These are phyloP conservation scores for Trichocomaceae sp. DNA, from an alignment of 2,329 filamentous ascomycete species.

Conservation along the genomic window DNA sequence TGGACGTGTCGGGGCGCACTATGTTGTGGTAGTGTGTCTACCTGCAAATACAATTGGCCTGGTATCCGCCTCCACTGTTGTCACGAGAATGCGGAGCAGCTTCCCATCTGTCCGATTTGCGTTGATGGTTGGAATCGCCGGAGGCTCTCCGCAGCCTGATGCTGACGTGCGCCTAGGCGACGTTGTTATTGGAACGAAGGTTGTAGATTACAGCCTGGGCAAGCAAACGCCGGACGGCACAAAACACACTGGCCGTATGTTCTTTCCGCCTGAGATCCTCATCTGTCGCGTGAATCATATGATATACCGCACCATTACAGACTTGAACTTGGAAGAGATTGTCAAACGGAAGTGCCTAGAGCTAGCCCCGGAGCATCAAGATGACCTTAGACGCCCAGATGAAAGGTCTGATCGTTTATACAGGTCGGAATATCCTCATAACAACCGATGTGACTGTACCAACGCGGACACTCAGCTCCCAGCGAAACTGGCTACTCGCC, in stretches of 20 bases:
- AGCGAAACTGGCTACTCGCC: background rate
- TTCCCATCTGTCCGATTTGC: constrained; percentile 18
- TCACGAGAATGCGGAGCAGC: background rate
- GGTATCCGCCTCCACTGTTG: background rate
- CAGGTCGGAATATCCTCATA: background rate
- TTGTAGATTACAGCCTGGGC: background rate
- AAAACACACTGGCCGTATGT: background rate
- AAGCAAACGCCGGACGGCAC: background rate
- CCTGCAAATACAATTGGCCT: background rate
- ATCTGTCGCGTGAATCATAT: background rate
- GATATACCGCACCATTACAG: background rate
- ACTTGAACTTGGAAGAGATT: background rate
- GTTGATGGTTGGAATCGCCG: constrained; percentile 20
- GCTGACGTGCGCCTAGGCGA: constrained; percentile 20
- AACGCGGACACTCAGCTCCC: background rate
- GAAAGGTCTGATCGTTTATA: background rate
- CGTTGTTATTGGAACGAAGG: constrained; percentile 18
- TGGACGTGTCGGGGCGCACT: background rate
- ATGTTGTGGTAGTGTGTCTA: background rate
- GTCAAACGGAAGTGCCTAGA: background rate
- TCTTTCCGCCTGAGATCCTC: background rate
- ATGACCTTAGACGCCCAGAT: background rate
- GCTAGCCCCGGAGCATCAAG: background rate
- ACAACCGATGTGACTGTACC: background rate
- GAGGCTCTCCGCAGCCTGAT: constrained; percentile 14